Percentiles rank a stretch among this genome's conserved stretches.
Conservation (phyloP, 306 rosid species). For the Gleditsia sinensis region DNA sequence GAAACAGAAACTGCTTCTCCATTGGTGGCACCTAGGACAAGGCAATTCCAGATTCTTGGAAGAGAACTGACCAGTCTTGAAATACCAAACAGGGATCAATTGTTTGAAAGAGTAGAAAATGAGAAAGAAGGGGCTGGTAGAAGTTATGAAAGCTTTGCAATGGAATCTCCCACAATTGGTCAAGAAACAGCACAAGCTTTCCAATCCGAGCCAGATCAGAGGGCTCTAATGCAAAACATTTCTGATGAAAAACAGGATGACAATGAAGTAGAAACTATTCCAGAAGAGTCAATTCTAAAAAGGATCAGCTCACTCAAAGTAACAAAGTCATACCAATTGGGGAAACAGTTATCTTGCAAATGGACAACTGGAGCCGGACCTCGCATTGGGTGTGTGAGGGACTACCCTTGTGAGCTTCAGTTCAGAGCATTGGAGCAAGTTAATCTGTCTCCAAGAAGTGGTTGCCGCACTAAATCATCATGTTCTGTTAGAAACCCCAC, state of each 20-base stretch:
- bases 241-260: constrained; percentile 45
- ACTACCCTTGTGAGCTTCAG: constrained; percentile 88
- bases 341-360: constrained; percentile 88
- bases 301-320: constrained; percentile 82
- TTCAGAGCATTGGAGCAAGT: constrained; percentile 85
- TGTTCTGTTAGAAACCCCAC: constrained; percentile 43
- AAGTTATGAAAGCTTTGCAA: constrained; percentile 7
- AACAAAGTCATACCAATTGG: constrained; percentile 78
- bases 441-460: constrained; percentile 77
- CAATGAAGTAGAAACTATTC: constrained; percentile 51
- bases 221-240: constrained; percentile 33
- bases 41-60: constrained; percentile 33
- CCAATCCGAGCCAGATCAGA: constrained; percentile 33
- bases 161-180: constrained; percentile 32
- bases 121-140: constrained; percentile 32
- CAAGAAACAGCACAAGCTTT: constrained; percentile 33
- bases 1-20: constrained; percentile 36
- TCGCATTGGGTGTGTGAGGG: constrained; percentile 88
- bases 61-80: constrained; percentile 54
- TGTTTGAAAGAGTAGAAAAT: constrained; percentile 41
- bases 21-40: constrained; percentile 37
- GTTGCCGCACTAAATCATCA: constrained; percentile 36
- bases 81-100: constrained; percentile 50
- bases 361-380: constrained; percentile 99
- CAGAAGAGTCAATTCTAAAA: constrained; percentile 69